Percentiles rank a stretch among this genome's conserved stretches.
phyloP scores from a whole-genome alignment of 306 rosid genomes.

The Nissolia schottii region DNA sequence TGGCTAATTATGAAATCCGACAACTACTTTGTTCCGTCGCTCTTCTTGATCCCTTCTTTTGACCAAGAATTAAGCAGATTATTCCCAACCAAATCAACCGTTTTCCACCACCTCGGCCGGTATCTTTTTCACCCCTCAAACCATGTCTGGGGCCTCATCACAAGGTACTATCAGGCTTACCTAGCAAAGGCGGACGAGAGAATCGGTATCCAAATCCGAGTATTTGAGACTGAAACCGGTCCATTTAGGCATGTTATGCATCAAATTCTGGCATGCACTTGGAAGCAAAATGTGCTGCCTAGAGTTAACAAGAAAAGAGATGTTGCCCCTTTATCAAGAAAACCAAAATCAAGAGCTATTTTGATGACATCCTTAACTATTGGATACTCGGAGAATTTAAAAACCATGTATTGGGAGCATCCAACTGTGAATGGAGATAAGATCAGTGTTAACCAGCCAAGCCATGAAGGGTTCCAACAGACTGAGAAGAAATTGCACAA shows the following conservation, averaged over 20 bases:
- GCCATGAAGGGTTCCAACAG: conserved; percentile 72
- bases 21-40: conserved; percentile 62
- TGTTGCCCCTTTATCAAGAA: conserved; percentile 18
- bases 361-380: conserved; percentile 58
- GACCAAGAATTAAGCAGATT: conserved; percentile 52
- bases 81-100: conserved; percentile 59
- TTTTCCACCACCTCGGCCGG: conserved; percentile 67
- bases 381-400: conserved; percentile 53
- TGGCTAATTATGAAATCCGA: conserved; percentile 66
- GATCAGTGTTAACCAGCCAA: conserved; percentile 57
- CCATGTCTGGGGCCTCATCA: conserved; percentile 62
- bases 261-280: conserved; percentile 55
- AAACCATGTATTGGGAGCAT: conserved; percentile 63
- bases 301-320: conserved; percentile 30
- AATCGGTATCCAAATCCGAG: conserved; percentile 66
- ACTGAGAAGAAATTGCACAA: conserved; percentile 60
- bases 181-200: conserved; percentile 61
- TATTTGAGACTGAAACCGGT: conserved; percentile 52
- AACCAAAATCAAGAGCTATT: conserved; percentile 46
- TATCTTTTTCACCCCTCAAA: conserved; percentile 66
- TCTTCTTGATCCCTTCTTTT: conserved; percentile 63
- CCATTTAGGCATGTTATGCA: conserved; percentile 65
- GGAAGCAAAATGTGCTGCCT: conserved; percentile 52
- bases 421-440: conserved; percentile 58
- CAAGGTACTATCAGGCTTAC: conserved; percentile 60